phyloP scores from a whole-genome alignment of 129 eudicot genomes.

The Silybum marianum region DNA sequence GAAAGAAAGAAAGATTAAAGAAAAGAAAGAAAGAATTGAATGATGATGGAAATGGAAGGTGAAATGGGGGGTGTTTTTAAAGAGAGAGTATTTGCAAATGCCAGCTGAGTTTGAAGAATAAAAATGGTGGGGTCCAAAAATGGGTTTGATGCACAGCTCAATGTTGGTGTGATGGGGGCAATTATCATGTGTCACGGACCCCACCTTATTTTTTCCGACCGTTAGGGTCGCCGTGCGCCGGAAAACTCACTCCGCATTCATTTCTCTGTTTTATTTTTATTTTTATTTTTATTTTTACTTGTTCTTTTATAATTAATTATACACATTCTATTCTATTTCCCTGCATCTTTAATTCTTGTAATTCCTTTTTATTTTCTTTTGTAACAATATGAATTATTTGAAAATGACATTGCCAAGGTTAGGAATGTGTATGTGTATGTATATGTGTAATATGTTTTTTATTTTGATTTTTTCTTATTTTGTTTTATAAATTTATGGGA shows the following conservation, averaged over 20 bases:
- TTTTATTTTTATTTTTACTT: not conserved
- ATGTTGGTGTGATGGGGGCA: slow-evolving; percentile 48
- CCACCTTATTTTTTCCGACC: slow-evolving; percentile 33
- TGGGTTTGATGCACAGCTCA: slow-evolving; percentile 34
- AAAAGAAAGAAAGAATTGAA: not conserved
- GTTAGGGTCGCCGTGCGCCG: slow-evolving; percentile 42
- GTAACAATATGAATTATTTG: too few relatives aligned
- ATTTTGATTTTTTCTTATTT: too few relatives aligned
- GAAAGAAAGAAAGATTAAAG: not conserved
- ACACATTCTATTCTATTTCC: not conserved
- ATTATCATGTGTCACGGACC: slow-evolving; percentile 36
- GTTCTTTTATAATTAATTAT: too few relatives aligned
- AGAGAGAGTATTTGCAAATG: not conserved
- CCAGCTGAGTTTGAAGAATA: slow-evolving; percentile 15
- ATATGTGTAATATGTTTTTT: too few relatives aligned
- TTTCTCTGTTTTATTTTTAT: not conserved
- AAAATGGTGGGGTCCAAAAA: slow-evolving; percentile 36
- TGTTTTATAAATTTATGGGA: too few relatives aligned
- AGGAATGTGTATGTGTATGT: too few relatives aligned
- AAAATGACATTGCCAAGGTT: too few relatives aligned
- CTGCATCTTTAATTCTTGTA: not conserved
- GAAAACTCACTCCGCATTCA: slow-evolving; percentile 20
- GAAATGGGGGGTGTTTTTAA: not conserved
- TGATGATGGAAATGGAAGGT: not conserved
- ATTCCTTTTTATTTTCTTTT: not conserved